These are phyloP conservation scores for Hortaea sp. DNA, from an alignment of 2,329 filamentous ascomycete species.

Conservation along the genomic window DNA sequence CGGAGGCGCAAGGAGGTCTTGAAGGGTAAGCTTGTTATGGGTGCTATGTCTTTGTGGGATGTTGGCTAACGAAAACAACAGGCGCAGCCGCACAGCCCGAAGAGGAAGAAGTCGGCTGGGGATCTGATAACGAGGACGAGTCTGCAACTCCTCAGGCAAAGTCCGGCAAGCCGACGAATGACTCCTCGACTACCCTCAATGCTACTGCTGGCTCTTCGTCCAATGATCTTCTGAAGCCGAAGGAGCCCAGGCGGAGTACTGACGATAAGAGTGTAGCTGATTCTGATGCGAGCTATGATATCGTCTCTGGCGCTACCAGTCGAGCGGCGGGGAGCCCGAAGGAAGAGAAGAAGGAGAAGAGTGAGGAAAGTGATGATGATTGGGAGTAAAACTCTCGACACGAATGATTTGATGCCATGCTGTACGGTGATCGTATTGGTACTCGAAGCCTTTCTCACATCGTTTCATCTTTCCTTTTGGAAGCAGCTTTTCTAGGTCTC, in stretches of 20 bases:
- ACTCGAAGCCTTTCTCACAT: too few species aligned
- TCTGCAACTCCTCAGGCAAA: conserved; percentile 26
- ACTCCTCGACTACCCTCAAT: conserved; percentile 10
- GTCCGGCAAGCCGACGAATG: conserved; percentile 10
- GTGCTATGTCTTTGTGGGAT: background rate
- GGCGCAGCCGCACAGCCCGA: conserved; percentile 64
- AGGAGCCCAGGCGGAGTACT: conserved; percentile 60
- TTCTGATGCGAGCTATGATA: conserved; percentile 91
- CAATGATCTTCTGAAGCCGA: conserved; percentile 42
- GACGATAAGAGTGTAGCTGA: conserved; percentile 76
- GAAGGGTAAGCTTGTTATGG: conserved; percentile 54
- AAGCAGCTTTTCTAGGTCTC: too few species aligned
- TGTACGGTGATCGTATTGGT: too few species aligned
- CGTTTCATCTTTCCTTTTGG: too few species aligned
- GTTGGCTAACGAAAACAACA: conserved; percentile 19
- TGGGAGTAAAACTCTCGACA: too few species aligned
- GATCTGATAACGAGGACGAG: conserved; percentile 64
- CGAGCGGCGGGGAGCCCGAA: conserved; percentile 61
- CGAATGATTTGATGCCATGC: too few species aligned
- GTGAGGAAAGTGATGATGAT: conserved; percentile 24
- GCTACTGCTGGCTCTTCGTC: conserved; percentile 5
- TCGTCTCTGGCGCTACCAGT: conserved; percentile 67
- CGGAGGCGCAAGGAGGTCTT: conserved; percentile 77
- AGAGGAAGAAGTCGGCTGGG: conserved; percentile 52
- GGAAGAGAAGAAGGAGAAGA: conserved; percentile 34